A percentile compares a stretch with the other conserved stretches of the same genome.
phyloP scores from a whole-genome alignment of 805 yeast genomes.

The Yarrowia keelungensis region DNA sequence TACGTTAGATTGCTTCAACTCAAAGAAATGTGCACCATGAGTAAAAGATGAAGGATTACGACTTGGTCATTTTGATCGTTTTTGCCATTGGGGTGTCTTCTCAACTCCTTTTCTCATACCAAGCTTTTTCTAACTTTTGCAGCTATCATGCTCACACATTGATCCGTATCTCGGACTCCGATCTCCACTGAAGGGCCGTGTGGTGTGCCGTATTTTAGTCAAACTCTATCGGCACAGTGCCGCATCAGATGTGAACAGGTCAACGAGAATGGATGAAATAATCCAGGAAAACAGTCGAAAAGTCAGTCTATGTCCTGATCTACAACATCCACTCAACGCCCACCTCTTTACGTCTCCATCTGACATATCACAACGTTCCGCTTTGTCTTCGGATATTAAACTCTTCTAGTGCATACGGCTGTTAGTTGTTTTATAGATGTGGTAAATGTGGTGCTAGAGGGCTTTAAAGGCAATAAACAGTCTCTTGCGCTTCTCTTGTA shows the following conservation, averaged over 20 bases:
- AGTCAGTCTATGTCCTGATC: background rate
- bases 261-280: too few species aligned
- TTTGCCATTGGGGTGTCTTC: too few species aligned
- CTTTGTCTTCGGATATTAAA: conserved; percentile 1
- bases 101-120: too few species aligned
- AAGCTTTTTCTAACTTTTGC: background rate
- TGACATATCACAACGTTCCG: background rate
- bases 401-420: conserved; percentile 2
- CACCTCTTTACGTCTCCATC: background rate
- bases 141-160: background rate
- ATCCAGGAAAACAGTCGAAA: too few species aligned
- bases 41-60: too few species aligned
- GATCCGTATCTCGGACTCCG: conserved; percentile 7
- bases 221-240: conserved; percentile 6
- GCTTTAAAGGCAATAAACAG: too few species aligned
- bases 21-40: too few species aligned
- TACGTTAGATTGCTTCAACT: too few species aligned
- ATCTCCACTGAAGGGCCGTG: background rate
- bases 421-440: background rate
- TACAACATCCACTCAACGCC: background rate
- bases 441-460: too few species aligned
- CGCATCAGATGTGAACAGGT: background rate
- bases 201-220: conserved; percentile 1
- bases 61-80: too few species aligned
- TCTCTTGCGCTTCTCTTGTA: too few species aligned